These are phyloP conservation scores for Pulveroboletus sp. DNA, from an alignment of 768 basidiomycete species.

Conservation along the genomic window DNA sequence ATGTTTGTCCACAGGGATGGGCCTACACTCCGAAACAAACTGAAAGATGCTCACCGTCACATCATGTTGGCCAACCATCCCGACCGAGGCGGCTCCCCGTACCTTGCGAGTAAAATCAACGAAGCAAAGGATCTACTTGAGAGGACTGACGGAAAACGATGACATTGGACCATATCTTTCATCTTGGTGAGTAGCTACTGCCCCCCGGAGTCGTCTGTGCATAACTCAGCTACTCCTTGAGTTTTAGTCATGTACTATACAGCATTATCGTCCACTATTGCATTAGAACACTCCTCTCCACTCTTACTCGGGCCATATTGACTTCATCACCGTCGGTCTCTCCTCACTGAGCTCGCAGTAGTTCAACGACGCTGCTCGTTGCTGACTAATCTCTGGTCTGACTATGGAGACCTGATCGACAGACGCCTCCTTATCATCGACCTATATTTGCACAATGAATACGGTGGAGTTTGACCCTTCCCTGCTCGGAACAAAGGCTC, in stretches of 20 bases:
- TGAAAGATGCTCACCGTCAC: slow-evolving; percentile 94
- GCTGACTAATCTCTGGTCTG: slow-evolving; percentile 15
- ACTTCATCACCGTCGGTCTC: background rate
- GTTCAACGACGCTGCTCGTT: background rate
- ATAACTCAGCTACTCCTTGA: slow-evolving; percentile 1
- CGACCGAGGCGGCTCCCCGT: slow-evolving; percentile 97
- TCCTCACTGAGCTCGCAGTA: background rate
- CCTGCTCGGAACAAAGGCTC: slow-evolving; percentile 71
- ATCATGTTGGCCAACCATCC: slow-evolving; percentile 99
- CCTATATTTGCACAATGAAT: slow-evolving; percentile 22
- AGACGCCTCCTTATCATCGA: background rate
- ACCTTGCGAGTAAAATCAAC: slow-evolving; percentile 97
- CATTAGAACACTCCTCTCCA: slow-evolving; percentile 17
- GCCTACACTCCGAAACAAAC: slow-evolving; percentile 60
- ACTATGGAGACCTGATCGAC: background rate
- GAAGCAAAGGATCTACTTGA: slow-evolving; percentile 94
- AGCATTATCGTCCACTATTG: slow-evolving; percentile 8
- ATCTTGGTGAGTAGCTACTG: slow-evolving; percentile 5
- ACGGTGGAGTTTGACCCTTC: slow-evolving; percentile 57
- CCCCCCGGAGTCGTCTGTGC: background rate
- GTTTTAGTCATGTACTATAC: slow-evolving; percentile 20
- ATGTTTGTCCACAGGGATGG: slow-evolving; percentile 58
- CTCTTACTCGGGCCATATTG: slow-evolving; percentile 1
- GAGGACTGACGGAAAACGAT: slow-evolving; percentile 57
- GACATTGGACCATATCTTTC: slow-evolving; percentile 1